Evolutionary conservation across 805 yeast genomes (phyloP).

Genomic region (Lachancea dasiensis): DNA sequence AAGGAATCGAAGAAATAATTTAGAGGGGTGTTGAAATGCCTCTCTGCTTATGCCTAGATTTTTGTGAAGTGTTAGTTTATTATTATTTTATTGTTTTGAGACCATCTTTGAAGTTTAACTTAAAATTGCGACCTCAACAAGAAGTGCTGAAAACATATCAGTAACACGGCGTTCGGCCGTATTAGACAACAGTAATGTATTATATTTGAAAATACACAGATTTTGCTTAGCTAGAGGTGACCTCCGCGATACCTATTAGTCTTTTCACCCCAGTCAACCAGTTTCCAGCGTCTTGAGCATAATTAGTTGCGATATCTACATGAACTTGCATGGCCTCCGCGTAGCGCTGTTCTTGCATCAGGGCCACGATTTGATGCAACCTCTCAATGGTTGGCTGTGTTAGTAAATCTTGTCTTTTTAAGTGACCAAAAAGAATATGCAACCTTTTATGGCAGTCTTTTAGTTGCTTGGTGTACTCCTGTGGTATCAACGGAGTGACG

Average conservation of each 20-base stretch:
- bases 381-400: constrained; percentile 49
- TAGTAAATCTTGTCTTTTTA: constrained; percentile 66
- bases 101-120: too few relatives aligned
- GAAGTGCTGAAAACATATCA: too few relatives aligned
- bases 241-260: constrained; percentile 68
- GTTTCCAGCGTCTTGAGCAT: constrained; percentile 71
- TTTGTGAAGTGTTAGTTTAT: too few relatives aligned
- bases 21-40: too few relatives aligned
- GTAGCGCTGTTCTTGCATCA: constrained; percentile 51
- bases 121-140: too few relatives aligned
- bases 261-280: constrained; percentile 94
- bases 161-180: too few relatives aligned
- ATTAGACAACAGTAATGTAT: too few relatives aligned
- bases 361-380: constrained; percentile 45
- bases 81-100: too few relatives aligned
- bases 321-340: constrained; percentile 51
- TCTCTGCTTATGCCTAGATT: too few relatives aligned
- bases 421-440: constrained; percentile 65
- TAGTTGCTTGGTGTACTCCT: constrained; percentile 63
- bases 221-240: constrained; percentile 25
- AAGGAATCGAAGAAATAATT: too few relatives aligned
- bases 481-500: constrained; percentile 70
- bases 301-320: constrained; percentile 54
- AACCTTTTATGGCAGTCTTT: constrained; percentile 79
- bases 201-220: too few relatives aligned